These are phyloP conservation scores for Pichia terricola DNA, from an alignment of 1,139 yeast genomes.

Conservation along the genomic window DNA sequence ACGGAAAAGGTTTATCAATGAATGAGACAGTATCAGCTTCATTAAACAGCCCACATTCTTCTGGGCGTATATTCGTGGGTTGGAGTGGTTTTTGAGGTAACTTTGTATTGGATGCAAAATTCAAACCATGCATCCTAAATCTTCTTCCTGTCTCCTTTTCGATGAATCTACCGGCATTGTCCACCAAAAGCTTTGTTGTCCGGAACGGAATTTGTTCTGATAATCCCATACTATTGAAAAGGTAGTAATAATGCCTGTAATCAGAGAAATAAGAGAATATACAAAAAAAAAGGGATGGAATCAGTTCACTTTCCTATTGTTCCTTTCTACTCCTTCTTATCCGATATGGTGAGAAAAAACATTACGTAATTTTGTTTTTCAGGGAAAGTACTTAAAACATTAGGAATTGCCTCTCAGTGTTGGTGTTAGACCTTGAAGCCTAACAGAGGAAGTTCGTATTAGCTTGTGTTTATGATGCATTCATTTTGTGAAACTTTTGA, in stretches of 20 bases:
- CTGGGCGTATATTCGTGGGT: slow-evolving; percentile 43
- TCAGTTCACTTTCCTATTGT: neutral
- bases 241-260: neutral
- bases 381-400: too few relatives aligned
- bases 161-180: slow-evolving; percentile 42
- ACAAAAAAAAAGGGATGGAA: neutral
- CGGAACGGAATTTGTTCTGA: slow-evolving; percentile 1
- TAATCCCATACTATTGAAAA: neutral
- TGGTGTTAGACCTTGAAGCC: too few relatives aligned
- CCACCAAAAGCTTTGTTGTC: slow-evolving; percentile 15
- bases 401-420: too few relatives aligned
- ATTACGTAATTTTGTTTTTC: too few relatives aligned
- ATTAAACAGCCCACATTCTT: slow-evolving; percentile 40
- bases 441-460: too few relatives aligned
- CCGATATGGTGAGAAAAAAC: too few relatives aligned
- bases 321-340: too few relatives aligned
- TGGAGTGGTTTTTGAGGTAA: slow-evolving; percentile 51
- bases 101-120: slow-evolving; percentile 70
- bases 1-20: slow-evolving; percentile 72
- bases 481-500: too few relatives aligned
- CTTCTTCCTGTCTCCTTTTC: slow-evolving; percentile 49
- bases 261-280: too few relatives aligned
- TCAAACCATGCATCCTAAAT: slow-evolving; percentile 68
- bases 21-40: slow-evolving; percentile 69
- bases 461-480: too few relatives aligned